phyloP scores from a whole-genome alignment of 345 rosid genomes.

The Aurinia saxatilis region DNA sequence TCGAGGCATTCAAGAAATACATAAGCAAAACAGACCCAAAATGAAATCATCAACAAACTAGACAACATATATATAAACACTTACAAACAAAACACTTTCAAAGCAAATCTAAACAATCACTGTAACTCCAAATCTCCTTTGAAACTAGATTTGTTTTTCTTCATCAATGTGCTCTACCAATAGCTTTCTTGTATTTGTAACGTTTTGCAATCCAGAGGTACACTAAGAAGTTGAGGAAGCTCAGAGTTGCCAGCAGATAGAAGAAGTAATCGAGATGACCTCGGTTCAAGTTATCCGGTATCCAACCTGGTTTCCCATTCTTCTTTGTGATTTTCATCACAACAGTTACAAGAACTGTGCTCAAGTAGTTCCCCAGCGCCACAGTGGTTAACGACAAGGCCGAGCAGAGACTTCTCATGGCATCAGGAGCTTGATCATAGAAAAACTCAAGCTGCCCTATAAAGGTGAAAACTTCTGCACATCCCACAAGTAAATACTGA shows the following conservation, averaged over 20 bases:
- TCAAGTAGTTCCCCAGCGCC: slow-evolving; percentile 41
- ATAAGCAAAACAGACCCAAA: neutral
- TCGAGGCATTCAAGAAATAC: neutral
- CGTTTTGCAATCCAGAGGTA: slow-evolving; percentile 68
- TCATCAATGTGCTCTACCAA: slow-evolving; percentile 31
- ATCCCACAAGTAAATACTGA: slow-evolving; percentile 39
- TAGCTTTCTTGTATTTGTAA: slow-evolving; percentile 70
- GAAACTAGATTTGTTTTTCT: neutral
- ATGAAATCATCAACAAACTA: neutral
- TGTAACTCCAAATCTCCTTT: neutral
- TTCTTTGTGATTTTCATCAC: slow-evolving; percentile 33
- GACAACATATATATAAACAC: slow-evolving; percentile 1
- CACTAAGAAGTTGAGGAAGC: slow-evolving; percentile 63
- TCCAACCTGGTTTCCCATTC: slow-evolving; percentile 44
- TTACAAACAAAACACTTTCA: slow-evolving; percentile 12
- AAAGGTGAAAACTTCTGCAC: slow-evolving; percentile 47
- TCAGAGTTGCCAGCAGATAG: slow-evolving; percentile 63
- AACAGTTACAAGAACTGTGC: slow-evolving; percentile 35
- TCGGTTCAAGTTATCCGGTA: slow-evolving; percentile 44
- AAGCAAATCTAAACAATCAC: slow-evolving; percentile 8
- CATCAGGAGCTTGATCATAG: slow-evolving; percentile 46
- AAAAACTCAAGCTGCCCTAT: slow-evolving; percentile 45
- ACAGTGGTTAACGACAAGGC: slow-evolving; percentile 40
- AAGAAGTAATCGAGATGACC: slow-evolving; percentile 42
- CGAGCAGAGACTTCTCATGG: slow-evolving; percentile 48